phyloP scores from a whole-genome alignment of 164 flowering plant species.

The Nymphaea thermarum region DNA sequence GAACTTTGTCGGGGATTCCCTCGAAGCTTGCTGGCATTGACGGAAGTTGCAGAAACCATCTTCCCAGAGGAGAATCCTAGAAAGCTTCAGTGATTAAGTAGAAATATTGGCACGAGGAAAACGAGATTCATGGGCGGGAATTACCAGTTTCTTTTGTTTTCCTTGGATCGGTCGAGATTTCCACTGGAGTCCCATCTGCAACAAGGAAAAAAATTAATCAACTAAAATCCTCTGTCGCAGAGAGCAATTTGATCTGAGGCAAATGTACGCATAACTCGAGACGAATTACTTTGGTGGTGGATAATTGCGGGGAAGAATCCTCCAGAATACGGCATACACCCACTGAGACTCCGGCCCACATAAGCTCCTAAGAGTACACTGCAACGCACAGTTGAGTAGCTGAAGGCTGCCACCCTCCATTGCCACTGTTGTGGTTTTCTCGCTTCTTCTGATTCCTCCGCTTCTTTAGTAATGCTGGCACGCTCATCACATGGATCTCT shows the following conservation, averaged over 20 bases:
- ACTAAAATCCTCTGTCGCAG: not conserved
- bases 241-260: no score
- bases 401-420: constrained; percentile 62
- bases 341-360: constrained; percentile 52
- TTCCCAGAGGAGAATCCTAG: constrained; percentile 87
- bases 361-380: constrained; percentile 50
- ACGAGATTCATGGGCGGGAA: not conserved
- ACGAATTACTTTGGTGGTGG: constrained; percentile 70
- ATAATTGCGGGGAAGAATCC: constrained; percentile 60
- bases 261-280: no score
- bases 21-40: constrained; percentile 44
- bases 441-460: not conserved
- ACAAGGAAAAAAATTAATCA: constrained; percentile 5
- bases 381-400: constrained; percentile 57
- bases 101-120: not conserved
- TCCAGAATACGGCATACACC: constrained; percentile 78
- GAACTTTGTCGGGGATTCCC: constrained; percentile 31
- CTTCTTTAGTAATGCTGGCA: not conserved
- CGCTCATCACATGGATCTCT: constrained; percentile 1
- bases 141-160: constrained; percentile 82
- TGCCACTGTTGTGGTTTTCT: constrained; percentile 1
- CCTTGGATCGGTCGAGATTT: constrained; percentile 58
- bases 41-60: constrained; percentile 68
- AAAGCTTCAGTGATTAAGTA: constrained; percentile 3
- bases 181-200: constrained; percentile 79